Base-by-base conservation (phyloP, 768 basidiomycete genomes). In the Naganishia friedmannii region DNA sequence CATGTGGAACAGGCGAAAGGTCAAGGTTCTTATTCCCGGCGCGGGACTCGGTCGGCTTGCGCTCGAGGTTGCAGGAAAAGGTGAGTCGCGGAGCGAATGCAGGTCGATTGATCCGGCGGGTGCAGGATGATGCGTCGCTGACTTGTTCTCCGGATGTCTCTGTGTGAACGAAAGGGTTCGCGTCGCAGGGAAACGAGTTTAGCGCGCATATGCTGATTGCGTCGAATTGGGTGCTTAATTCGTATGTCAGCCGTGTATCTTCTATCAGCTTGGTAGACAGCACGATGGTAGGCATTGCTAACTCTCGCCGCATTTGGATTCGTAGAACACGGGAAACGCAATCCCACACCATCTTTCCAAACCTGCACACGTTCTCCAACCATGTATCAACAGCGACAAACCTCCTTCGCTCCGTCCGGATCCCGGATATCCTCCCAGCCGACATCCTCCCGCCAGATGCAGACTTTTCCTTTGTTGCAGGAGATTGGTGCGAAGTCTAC, bases 131-230 rank as follows among this genome's bases (percentile, higher is more conserved):
- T 34, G 51, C 19, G 48, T 53, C 10, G 19, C 48, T 51, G n/a
- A 51, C 23, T 26, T 51, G 15, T 13, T 8, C 15, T 51, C 15
- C 32, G 2, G 15, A 42, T 65, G 32, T 34, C 28, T 28, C 28
- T 28, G 34, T 34, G 37, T 37, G 32, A 4, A 3, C 32, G 15
- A 0, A 72, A 93, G 93, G 93, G 3, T 97, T 93, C 74, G 82
- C 89, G 0, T 92, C 90, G 73, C 93, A 95, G 80, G 93, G 90
- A 26, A 96, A 96, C 77, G 94, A 98, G 80, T 96, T 96, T 78
- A 93, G 91, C 37, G 90, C 94, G 73, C 92, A 92, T 80, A 95
- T 94, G 93, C 85, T 98, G 15, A 86, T 97, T 5, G 84, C 90
- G 1, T 96, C 94, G 4, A 89, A 88, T 77, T 90, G 90, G 78